A percentile compares a stretch with the other conserved stretches of the same genome.
Evolutionary conservation across 139 green algal species (phyloP).

Genomic region (Coelastrella sp.): DNA sequence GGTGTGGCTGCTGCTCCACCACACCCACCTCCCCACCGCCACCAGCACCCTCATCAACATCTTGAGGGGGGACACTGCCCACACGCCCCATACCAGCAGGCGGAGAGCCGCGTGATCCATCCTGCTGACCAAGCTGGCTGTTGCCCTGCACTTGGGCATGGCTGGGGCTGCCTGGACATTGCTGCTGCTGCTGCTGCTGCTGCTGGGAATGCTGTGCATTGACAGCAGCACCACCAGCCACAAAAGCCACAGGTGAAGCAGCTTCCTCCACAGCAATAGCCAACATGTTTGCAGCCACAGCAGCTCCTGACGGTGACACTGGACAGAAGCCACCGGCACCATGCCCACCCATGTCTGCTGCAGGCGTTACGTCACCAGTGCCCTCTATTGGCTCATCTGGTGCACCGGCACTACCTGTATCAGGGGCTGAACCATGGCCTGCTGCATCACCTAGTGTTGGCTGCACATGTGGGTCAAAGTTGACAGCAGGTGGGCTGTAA

Average conservation of each 20-base stretch:
- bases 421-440: conserved; percentile 8
- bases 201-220: not conserved
- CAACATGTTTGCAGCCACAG: not conserved
- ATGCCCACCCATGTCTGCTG: not conserved
- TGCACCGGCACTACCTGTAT: conserved; percentile 4
- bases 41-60: not conserved
- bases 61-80: conserved; percentile 32
- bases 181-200: not conserved
- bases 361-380: not conserved
- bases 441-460: conserved; percentile 1
- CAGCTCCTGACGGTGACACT: not conserved
- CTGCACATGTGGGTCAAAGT: conserved; percentile 2
- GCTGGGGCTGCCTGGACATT: conserved; percentile 8
- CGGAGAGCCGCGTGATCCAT: conserved; percentile 6
- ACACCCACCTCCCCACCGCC: not conserved
- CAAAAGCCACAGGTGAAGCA: not conserved
- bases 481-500: conserved; percentile 41
- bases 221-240: not conserved
- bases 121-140: conserved; percentile 36
- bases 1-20: not conserved
- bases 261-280: not conserved
- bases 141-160: conserved; percentile 27
- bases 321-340: not conserved
- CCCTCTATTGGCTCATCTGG: not conserved
- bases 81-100: conserved; percentile 9